Base-by-base conservation (phyloP, 345 rosid genomes). In the Syzygium aromaticum region DNA sequence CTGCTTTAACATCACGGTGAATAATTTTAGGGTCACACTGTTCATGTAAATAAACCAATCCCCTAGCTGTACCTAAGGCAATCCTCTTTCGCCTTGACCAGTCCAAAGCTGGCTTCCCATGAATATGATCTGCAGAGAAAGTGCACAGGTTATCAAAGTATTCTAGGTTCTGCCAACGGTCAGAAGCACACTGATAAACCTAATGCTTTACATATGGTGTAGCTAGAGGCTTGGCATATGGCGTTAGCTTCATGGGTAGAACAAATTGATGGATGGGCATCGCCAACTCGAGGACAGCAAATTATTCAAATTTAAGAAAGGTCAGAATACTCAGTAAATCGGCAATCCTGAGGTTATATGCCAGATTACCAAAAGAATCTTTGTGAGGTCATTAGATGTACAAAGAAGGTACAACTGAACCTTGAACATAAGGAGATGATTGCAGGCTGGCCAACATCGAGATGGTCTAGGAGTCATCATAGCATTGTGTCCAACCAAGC, bases 1-100 rank as follows among this genome's bases (percentile, higher is more conserved):
- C 99, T 12, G 99, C 99, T 90, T 97, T 97, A 88, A 97, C 99
- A 90, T 97, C 99, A 5, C 99, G 93, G 89, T 97, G 99, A 61
- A 97, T 97, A 27, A 97, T 97, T 91, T 96, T 97, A 3, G 98
- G 99, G 86, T 97, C 99, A 40, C 99, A 96, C 54, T 97, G 99
- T 92, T 97, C 99, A 2, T 97, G 99, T 80, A 97, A 93, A 89
- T 97, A 97, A 54, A 96, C 93, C 15, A 97, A 89, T 13, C 99
- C 99, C 61, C 98, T 90, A 9, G 99, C 99, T 3, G 99, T 95
- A 28, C 99, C 99, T 78, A 97, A 91, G 28, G 99, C 97, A 49
- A 97, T 94, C 87, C 92, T 92, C 92, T 97, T 97, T 89, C 99
- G 89, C 89, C 92, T 94, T 3, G 93, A 89, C 99, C 99, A 97